phyloP scores from a whole-genome alignment of 257 asterid genomes.

The Jasminum sambac region DNA sequence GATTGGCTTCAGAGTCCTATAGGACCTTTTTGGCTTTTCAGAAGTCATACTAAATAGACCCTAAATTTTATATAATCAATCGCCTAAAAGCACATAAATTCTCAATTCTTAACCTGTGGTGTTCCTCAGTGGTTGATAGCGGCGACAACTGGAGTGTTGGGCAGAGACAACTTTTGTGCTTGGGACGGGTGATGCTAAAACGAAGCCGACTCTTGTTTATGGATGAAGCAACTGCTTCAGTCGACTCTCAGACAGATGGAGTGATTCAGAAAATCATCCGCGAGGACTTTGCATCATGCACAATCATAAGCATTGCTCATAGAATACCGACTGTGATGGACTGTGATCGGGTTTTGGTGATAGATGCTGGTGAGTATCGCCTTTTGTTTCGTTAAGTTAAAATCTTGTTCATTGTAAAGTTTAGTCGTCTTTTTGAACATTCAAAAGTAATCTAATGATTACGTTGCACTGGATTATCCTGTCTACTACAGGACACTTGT shows the following conservation, averaged over 20 bases:
- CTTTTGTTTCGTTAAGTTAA: neutral
- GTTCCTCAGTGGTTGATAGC: slow-evolving; percentile 58
- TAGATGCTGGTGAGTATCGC: slow-evolving; percentile 68
- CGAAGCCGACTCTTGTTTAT: slow-evolving; percentile 75
- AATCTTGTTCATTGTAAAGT: neutral
- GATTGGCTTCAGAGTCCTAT: too few relatives aligned
- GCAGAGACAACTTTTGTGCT: slow-evolving; percentile 93
- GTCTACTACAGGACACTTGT: too few relatives aligned
- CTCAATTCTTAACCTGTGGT: neutral
- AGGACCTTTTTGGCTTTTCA: too few relatives aligned
- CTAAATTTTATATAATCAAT: neutral
- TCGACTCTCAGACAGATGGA: slow-evolving; percentile 90
- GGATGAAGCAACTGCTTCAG: slow-evolving; percentile 99
- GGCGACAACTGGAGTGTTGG: slow-evolving; percentile 99
- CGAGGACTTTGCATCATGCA: slow-evolving; percentile 82
- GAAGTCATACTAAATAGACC: too few relatives aligned
- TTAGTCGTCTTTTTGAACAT: too few relatives aligned
- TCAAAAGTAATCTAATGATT: too few relatives aligned
- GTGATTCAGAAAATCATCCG: slow-evolving; percentile 88
- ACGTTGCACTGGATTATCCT: too few relatives aligned
- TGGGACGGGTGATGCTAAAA: slow-evolving; percentile 94
- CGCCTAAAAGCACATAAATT: neutral
- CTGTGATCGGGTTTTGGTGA: slow-evolving; percentile 80
- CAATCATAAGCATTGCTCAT: slow-evolving; percentile 96
- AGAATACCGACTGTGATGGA: slow-evolving; percentile 98